These are phyloP conservation scores for Raddia guianensis DNA, from an alignment of 176 grass and related monocot genomes.

Conservation along the genomic window DNA sequence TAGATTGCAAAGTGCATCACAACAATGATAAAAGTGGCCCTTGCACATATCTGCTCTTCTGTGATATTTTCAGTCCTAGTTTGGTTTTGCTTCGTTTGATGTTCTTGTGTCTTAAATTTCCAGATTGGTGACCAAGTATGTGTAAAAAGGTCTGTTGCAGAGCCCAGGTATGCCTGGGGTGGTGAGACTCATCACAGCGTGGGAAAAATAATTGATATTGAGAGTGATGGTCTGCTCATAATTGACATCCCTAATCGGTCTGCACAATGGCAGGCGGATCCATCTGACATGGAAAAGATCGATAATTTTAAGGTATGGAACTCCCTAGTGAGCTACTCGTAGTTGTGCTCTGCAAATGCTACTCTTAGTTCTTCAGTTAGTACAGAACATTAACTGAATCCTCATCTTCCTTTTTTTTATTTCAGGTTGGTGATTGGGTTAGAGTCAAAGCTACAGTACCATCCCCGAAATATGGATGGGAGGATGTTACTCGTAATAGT, in stretches of 20 bases:
- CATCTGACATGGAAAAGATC: slow-evolving; percentile 98
- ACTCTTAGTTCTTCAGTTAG: neutral
- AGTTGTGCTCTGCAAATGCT: neutral
- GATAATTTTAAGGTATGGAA: slow-evolving; percentile 85
- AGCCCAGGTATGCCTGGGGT: slow-evolving; percentile 97
- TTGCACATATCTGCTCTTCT: slow-evolving; percentile 10
- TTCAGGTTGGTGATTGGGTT: slow-evolving; percentile 95
- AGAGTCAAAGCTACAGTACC: slow-evolving; percentile 92
- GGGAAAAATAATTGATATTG: slow-evolving; percentile 90
- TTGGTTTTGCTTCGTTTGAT: slow-evolving; percentile 40
- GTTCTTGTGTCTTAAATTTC: slow-evolving; percentile 33
- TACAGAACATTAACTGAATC: slow-evolving; percentile 19
- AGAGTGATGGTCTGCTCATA: slow-evolving; percentile 80
- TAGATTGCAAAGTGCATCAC: neutral
- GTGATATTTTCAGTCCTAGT: neutral
- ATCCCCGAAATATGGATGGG: slow-evolving; percentile 99
- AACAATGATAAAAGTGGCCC: slow-evolving; percentile 5
- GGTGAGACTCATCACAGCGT: slow-evolving; percentile 99
- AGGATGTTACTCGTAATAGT: slow-evolving; percentile 87
- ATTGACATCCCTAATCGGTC: slow-evolving; percentile 82
- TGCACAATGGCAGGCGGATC: slow-evolving; percentile 82
- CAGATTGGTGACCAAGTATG: slow-evolving; percentile 98
- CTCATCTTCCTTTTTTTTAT: slow-evolving; percentile 28
- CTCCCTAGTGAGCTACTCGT: slow-evolving; percentile 4
- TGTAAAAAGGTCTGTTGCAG: slow-evolving; percentile 94